phyloP scores from a whole-genome alignment of 768 basidiomycete genomes.

The Tylopilus sp. region DNA sequence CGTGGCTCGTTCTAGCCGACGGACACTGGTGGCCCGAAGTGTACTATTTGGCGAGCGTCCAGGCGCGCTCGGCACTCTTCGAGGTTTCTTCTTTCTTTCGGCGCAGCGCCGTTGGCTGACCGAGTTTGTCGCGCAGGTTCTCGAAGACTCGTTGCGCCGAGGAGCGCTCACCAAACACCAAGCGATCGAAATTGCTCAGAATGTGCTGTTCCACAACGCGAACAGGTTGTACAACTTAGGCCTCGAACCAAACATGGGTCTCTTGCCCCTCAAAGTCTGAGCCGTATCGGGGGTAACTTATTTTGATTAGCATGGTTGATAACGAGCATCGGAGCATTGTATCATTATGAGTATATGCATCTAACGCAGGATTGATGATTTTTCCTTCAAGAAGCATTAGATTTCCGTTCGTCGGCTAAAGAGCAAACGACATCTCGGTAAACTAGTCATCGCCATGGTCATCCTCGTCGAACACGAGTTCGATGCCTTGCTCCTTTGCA shows the following conservation, averaged over 20 bases:
- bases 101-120: slow-evolving; percentile 41
- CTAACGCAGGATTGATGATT: not conserved
- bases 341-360: not conserved
- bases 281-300: not conserved
- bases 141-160: slow-evolving; percentile 45
- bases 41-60: slow-evolving; percentile 63
- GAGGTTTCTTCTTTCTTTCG: slow-evolving; percentile 37
- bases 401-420: too few relatives aligned
- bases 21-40: slow-evolving; percentile 66
- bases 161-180: slow-evolving; percentile 53
- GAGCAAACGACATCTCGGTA: not conserved
- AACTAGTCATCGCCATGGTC: not conserved
- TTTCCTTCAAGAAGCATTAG: too few relatives aligned
- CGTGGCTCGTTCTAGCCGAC: slow-evolving; percentile 10
- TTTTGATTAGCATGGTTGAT: not conserved
- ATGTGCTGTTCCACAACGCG: slow-evolving; percentile 64
- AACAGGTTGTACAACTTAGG: slow-evolving; percentile 60
- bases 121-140: slow-evolving; percentile 55
- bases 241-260: slow-evolving; percentile 33
- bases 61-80: slow-evolving; percentile 61
- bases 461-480: slow-evolving; percentile 46
- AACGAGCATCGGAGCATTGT: not conserved
- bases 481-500: slow-evolving; percentile 52
- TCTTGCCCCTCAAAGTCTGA: not conserved
- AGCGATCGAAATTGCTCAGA: slow-evolving; percentile 51